A percentile compares a stretch with the other conserved stretches of the same genome.
Conservation (phyloP, 1,139 yeast genomes). For the Scheffersomyces lignicola region DNA sequence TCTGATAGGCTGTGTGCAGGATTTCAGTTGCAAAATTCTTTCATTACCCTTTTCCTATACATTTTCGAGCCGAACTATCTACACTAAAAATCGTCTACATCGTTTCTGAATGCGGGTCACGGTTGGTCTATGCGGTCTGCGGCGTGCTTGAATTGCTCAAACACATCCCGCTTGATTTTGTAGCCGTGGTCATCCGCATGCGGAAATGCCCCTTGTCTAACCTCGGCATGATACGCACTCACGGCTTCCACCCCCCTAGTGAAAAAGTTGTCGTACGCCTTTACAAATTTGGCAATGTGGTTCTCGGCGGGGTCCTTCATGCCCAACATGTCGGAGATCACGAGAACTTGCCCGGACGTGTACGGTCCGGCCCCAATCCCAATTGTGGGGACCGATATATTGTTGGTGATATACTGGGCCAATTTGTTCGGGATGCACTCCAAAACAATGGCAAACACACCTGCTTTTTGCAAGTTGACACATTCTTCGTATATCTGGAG, state of each 20-base stretch:
- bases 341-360: slow-evolving; percentile 89
- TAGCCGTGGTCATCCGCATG: slow-evolving; percentile 63
- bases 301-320: slow-evolving; percentile 55
- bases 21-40: no score
- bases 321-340: slow-evolving; percentile 81
- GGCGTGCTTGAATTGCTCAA: slow-evolving; percentile 42
- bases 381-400: slow-evolving; percentile 72
- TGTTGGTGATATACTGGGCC: slow-evolving; percentile 63
- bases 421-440: slow-evolving; percentile 85
- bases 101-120: no score
- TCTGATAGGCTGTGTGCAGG: no score
- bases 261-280: slow-evolving; percentile 59
- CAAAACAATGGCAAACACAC: slow-evolving; percentile 72
- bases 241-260: slow-evolving; percentile 54
- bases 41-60: no score
- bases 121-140: no score
- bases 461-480: slow-evolving; percentile 66
- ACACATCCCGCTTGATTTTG: slow-evolving; percentile 65
- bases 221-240: slow-evolving; percentile 56
- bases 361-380: slow-evolving; percentile 94
- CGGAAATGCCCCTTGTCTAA: slow-evolving; percentile 59
- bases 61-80: no score
- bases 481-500: slow-evolving; percentile 67
- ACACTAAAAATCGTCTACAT: no score
- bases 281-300: slow-evolving; percentile 70